Conservation (phyloP, 352 stramenopile genomes). For the Phytophthora vignae region DNA sequence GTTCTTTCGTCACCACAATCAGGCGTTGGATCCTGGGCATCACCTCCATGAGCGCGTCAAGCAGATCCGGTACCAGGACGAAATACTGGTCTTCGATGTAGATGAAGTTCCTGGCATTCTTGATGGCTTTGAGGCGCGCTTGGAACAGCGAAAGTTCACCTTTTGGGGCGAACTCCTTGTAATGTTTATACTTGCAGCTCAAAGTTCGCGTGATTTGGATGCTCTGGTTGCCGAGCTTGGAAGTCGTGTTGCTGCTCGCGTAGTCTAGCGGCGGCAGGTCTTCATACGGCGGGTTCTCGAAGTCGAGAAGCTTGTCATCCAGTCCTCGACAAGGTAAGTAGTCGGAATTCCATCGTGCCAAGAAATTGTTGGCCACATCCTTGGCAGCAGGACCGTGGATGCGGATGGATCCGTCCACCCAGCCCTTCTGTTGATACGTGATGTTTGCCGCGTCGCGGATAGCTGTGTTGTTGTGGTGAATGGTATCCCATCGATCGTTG, state of each 20-base stretch:
- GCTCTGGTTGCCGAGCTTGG: constrained; percentile 31
- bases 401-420: constrained; percentile 56
- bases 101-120: constrained; percentile 50
- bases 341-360: constrained; percentile 56
- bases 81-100: constrained; percentile 39
- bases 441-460: constrained; percentile 43
- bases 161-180: constrained; percentile 56
- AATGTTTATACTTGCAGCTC: constrained; percentile 58
- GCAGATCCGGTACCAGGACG: constrained; percentile 49
- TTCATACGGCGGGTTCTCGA: constrained; percentile 45
- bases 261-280: constrained; percentile 18
- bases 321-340: constrained; percentile 27
- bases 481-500: constrained; percentile 65
- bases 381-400: constrained; percentile 50
- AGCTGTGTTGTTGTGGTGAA: constrained; percentile 51
- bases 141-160: constrained; percentile 58
- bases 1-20: constrained; percentile 50
- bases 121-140: constrained; percentile 46
- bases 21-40: constrained; percentile 52
- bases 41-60: constrained; percentile 47
- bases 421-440: constrained; percentile 49
- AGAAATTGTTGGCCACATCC: constrained; percentile 61
- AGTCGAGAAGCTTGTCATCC: constrained; percentile 44
- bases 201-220: constrained; percentile 68
- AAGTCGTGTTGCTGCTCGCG: constrained; percentile 11